Base-by-base conservation (phyloP, 257 asterid genomes). In the Nicotiana otophora region DNA sequence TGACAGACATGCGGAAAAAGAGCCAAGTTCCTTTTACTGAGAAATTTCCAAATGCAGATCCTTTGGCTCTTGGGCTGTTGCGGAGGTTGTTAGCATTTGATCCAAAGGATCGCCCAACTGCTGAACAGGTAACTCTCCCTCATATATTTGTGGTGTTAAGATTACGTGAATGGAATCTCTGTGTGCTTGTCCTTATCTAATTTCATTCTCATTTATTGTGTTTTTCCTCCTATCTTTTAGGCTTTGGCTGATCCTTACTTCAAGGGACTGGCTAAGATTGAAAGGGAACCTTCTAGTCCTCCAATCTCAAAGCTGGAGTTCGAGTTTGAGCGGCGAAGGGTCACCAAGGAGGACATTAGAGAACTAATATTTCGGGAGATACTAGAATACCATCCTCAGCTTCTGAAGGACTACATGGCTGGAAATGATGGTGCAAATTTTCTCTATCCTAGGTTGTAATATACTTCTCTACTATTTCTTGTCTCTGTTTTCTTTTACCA, bases 241-340 rank as follows among this genome's bases (percentile, higher is more conserved):
- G 98, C 98, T 65, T 89, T 95, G 91, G 92, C 97, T 77, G 96
- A 95, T 90, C 98, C 98, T 28, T 95, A 93, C 89, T 95, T 95
- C 87, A 93, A 90, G 88, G 98, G 98, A 16, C 91, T 95, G 77
- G 86, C 98, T 39, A 95, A 91, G 84, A 84, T 92, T 82, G 98
- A 93, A 89, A 88, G 98, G 87, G 98, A 95, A 87, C 98, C 98
- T 79, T 91, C 97, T 86, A 89, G 93, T 86, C 94, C 88, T 86
- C 93, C 92, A 63, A 92, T 95, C 88, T 95, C 94, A 23, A 93
- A 93, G 92, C 77, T 93, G 83, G 98, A 95, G 89, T 95, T 95
- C 84, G 98, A 91, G 86, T 95, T 95, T 86, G 98, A 95, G 89
- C 88, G 93, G 19, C 92, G 97, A 78, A 88, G 91, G 89, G 80